Conservation (phyloP, 345 rosid genomes). For the Salix exigua region DNA sequence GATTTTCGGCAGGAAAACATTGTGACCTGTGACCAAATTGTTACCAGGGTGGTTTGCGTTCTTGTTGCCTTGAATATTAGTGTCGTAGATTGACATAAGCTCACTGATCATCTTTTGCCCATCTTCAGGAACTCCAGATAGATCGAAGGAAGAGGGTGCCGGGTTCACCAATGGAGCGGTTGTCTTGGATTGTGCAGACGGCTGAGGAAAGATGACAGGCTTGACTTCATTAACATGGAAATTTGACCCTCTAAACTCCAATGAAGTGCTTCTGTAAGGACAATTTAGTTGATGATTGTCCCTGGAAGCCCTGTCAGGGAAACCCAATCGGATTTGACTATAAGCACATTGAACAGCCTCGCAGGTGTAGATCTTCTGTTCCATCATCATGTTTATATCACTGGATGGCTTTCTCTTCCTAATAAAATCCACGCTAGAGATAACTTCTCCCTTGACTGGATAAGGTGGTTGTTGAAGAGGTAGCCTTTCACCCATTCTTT, state of each 20-base stretch:
- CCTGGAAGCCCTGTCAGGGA: constrained; percentile 59
- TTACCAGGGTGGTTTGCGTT: constrained; percentile 23
- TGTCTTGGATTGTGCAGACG: constrained; percentile 50
- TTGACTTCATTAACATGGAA: constrained; percentile 74
- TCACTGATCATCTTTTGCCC: constrained; percentile 85
- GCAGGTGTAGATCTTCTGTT: constrained; percentile 52
- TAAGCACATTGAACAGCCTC: constrained; percentile 68
- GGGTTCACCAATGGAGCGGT: constrained; percentile 31
- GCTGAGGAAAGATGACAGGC: constrained; percentile 59
- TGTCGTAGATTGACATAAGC: constrained; percentile 77
- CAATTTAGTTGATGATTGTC: constrained; percentile 80
- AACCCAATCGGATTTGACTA: constrained; percentile 56
- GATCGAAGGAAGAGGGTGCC: constrained; percentile 45
- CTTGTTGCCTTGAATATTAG: constrained; percentile 53
- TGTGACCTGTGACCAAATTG: constrained; percentile 33
- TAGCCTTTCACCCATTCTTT: constrained; percentile 32
- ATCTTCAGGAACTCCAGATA: constrained; percentile 87
- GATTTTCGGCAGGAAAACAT: constrained; percentile 36
- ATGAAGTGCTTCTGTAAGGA: constrained; percentile 39
- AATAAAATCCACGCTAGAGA: constrained; percentile 34
- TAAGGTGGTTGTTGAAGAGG: constrained; percentile 41
- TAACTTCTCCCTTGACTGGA: constrained; percentile 55
- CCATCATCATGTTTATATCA: constrained; percentile 45
- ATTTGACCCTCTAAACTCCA: constrained; percentile 53
- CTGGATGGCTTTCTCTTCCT: constrained; percentile 62